phyloP scores from a whole-genome alignment of 805 yeast genomes.

The Ogataea henricii region DNA sequence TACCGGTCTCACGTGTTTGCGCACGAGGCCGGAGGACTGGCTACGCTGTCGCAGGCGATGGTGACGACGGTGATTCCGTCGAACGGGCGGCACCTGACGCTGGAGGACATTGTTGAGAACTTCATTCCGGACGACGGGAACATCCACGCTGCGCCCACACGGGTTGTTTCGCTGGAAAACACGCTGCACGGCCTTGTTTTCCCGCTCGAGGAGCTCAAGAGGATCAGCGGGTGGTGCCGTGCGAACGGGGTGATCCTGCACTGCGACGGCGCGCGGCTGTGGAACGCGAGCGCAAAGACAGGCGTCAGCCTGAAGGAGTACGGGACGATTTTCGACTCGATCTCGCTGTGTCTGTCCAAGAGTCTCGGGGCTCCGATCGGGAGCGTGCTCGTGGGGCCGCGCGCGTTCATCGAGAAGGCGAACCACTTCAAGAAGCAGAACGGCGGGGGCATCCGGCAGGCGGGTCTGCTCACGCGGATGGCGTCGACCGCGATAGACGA shows the following conservation, averaged over 20 bases:
- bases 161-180: constrained; percentile 81
- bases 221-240: constrained; percentile 71
- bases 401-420: constrained; percentile 61
- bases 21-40: constrained; percentile 90
- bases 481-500: constrained; percentile 77
- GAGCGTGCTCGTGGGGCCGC: constrained; percentile 74
- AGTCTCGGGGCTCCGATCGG: constrained; percentile 95
- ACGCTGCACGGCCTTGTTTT: constrained; percentile 80
- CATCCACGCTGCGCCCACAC: constrained; percentile 87
- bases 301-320: constrained; percentile 69
- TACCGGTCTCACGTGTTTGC: constrained; percentile 80
- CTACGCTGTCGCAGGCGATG: constrained; percentile 89
- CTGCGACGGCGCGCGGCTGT: constrained; percentile 93
- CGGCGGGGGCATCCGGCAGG: constrained; percentile 93
- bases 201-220: constrained; percentile 76
- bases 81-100: constrained; percentile 74
- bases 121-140: constrained; percentile 75
- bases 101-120: constrained; percentile 72
- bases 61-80: constrained; percentile 78
- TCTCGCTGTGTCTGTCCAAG: constrained; percentile 85
- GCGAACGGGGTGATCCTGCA: constrained; percentile 64
- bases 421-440: constrained; percentile 87
- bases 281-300: constrained; percentile 83
- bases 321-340: constrained; percentile 80
- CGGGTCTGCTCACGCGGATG: constrained; percentile 80